Evolutionary conservation across 495 filamentous ascomycete genomes (phyloP), one percentile per base, ranked within the genome.

Genomic region (Pyrenula aspistea): DNA sequence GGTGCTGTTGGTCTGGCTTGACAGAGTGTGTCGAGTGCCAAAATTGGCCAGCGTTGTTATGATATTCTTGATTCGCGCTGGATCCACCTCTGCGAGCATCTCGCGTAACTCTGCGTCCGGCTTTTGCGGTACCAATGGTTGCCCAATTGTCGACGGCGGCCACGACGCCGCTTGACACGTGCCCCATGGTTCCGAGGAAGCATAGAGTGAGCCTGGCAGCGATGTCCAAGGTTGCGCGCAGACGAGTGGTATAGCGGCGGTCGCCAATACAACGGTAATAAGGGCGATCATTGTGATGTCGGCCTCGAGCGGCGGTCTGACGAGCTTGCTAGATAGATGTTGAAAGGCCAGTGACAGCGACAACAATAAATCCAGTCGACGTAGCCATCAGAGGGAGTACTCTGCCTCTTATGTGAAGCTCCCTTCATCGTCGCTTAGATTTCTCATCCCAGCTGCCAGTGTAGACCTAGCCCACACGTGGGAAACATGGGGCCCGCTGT

Each of bases 11-110:
- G 66, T 79, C 61, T 78, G 75, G 1, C 59, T 65, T 24, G 74
- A 77, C 19, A 78, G 59, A 4, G 78, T 79, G 60, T 79, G 76
- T 1, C 78, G 63, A 2, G 77, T 81, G 24, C 77, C 77, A 56
- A 77, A 81, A 22, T 65, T 71, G 10, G 72, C 75, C 1, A 81
- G 67, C 36, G 71, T 79, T 54, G 61, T 60, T 53, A 81, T 70
- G 53, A 66, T 75, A 21, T 67, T 63, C 55, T 77, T 56, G 59
- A 81, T 75, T 11, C 67, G 63, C 2, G 57, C 61, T 10, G 72
- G 60, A 61, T 72, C 65, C 12, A 81, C 62, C 22, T 70, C 63
- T 1, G 64, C 58, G 1, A 81, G 64, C 58, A 77, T 69, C 2
- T 65, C 62, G 23, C 58, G 59, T 1, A 79, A 63, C 51, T 77